Percentiles rank a stretch among this genome's conserved stretches.
Conservation (phyloP, 805 yeast species). For the Blastobotrys americana region DNA sequence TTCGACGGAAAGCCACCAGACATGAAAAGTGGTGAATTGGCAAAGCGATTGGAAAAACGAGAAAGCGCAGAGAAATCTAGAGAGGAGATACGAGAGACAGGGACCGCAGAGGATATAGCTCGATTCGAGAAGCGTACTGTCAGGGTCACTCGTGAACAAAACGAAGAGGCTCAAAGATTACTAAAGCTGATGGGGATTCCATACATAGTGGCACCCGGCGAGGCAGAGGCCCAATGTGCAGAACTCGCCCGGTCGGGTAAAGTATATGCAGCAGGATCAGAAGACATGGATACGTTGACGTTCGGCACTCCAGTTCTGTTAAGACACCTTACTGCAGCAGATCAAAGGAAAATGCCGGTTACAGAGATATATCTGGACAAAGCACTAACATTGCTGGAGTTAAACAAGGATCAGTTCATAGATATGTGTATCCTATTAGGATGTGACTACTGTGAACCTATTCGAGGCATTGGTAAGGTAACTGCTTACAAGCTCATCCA, state of each 20-base stretch:
- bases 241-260: constrained; percentile 81
- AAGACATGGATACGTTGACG: constrained; percentile 97
- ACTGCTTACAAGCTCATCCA: constrained; percentile 84
- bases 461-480: constrained; percentile 92
- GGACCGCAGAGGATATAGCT: constrained; percentile 68
- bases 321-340: constrained; percentile 89
- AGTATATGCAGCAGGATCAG: constrained; percentile 95
- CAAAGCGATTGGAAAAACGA: constrained; percentile 70
- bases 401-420: constrained; percentile 66
- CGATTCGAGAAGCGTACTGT: constrained; percentile 83
- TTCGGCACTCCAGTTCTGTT: constrained; percentile 77
- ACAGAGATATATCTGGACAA: constrained; percentile 66
- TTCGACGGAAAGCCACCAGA: constrained; percentile 98
- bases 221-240: constrained; percentile 99
- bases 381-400: constrained; percentile 70
- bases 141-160: constrained; percentile 80
- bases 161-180: constrained; percentile 83
- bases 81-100: constrained; percentile 65
- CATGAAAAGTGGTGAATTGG: constrained; percentile 85
- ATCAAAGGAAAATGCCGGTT: constrained; percentile 86
- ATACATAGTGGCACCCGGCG: constrained; percentile 88
- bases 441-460: constrained; percentile 95
- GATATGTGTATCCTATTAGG: constrained; percentile 92
- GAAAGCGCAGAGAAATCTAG: constrained; percentile 76
- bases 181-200: constrained; percentile 93